Base-by-base conservation (phyloP, 768 basidiomycete species). In the Boletus pseudo-olivaceus region DNA sequence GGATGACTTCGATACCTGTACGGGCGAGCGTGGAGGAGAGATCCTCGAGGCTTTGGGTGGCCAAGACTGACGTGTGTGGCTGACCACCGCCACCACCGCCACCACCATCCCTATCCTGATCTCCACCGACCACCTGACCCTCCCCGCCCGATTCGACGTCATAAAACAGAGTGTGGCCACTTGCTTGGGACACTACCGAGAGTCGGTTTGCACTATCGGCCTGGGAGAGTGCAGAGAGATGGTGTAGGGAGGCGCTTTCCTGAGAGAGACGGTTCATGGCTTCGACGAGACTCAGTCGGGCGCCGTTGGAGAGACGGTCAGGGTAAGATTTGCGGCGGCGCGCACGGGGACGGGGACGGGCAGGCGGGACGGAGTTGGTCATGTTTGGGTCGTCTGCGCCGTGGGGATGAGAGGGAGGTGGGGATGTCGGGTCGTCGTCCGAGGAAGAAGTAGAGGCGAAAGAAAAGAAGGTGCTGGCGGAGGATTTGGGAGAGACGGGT, bases 151-250 rank as follows among this genome's bases (percentile, higher is more conserved):
- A 29, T 9, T 68, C 53, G 20, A 49, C 14, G 17, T 68, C 67
- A 23, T 56, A 68, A 46, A 69, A 68, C 20, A 63, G 51, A 3
- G 67, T 71, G 26, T 65, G 60, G 1, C 67, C 67, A 15, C 67
- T 68, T 17, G 57, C 49, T 29, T 61, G 56, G 17, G 69, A 71
- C 0, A 51, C 44, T 2, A 59, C 35, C 0, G 67, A 68, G 44
- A 71, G 58, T 1, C 67, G 62, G 15, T 63, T 65, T 33, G 32
- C 26, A 2, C 12, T 45, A 8, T 62, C 55, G 0, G 34, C 11
- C 23, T 55, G 62, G 15, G 60, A 55, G 15, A 34, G 29, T 9
- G 27, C 42, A 1, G 63, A 54, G 32, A 50, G 42, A 39, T 40
- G 53, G 7, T 54, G 39, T 15, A 32, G 12, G 38, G 47, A 8